Evolutionary conservation across 352 stramenopile species (phyloP).

Genomic region (Thalassiosira livingstoniorum): DNA sequence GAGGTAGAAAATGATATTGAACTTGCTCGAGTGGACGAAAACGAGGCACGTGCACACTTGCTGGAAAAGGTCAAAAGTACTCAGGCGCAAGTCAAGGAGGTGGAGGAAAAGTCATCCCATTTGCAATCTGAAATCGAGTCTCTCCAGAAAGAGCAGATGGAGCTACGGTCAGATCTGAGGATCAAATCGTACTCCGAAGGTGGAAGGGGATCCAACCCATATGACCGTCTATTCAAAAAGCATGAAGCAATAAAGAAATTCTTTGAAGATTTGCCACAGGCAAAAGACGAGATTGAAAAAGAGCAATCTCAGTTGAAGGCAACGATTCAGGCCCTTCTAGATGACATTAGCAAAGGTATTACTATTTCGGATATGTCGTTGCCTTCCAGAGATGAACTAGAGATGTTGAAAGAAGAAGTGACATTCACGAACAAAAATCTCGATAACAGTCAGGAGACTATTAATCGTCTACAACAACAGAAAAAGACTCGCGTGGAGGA

Average conservation of each 20-base stretch:
- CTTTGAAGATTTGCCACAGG: constrained; percentile 25
- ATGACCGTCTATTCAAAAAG: constrained; percentile 26
- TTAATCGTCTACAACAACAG: constrained; percentile 38
- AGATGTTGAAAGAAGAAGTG: constrained; percentile 52
- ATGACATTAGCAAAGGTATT: constrained; percentile 38
- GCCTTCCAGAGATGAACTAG: constrained; percentile 45
- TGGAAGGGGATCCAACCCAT: constrained; percentile 1
- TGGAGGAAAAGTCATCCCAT: constrained; percentile 22
- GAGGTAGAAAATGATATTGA: constrained; percentile 38
- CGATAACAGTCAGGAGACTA: constrained; percentile 46
- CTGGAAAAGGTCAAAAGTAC: constrained; percentile 31
- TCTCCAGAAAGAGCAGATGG: constrained; percentile 26
- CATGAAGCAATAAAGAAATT: constrained; percentile 22
- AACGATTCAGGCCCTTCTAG: constrained; percentile 29
- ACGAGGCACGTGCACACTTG: constrained; percentile 41
- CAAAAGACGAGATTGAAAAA: constrained; percentile 19
- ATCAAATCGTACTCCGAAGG: constrained; percentile 23
- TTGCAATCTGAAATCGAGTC: constrained; percentile 37
- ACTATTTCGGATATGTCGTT: constrained; percentile 16
- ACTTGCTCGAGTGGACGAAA: constrained; percentile 31
- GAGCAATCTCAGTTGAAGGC: constrained; percentile 16
- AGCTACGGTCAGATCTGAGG: constrained; percentile 32
- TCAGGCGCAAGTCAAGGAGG: constrained; percentile 16
- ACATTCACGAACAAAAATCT: constrained; percentile 45
- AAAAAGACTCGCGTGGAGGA: constrained; percentile 45